Conservation (phyloP, 2,329 filamentous ascomycete species). For the Dactylellina sp. region DNA sequence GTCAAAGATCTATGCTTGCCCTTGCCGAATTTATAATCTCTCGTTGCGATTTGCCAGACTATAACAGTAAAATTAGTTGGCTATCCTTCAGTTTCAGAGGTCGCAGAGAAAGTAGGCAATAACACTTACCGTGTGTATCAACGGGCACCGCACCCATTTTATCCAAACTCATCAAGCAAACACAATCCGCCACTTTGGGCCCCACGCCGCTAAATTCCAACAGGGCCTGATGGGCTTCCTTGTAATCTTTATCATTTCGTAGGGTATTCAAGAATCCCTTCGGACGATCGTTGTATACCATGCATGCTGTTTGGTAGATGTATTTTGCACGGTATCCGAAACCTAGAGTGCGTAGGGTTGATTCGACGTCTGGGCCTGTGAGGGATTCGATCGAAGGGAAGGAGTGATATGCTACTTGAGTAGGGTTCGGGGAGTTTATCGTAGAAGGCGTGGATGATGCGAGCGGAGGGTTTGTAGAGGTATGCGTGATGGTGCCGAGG, state of each 20-base stretch:
- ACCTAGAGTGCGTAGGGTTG: constrained; percentile 81
- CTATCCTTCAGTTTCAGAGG: not conserved
- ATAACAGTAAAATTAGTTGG: constrained; percentile 51
- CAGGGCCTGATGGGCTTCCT: constrained; percentile 81
- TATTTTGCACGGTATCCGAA: constrained; percentile 97
- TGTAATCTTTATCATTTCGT: constrained; percentile 79
- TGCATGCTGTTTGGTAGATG: constrained; percentile 83
- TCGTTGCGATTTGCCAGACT: constrained; percentile 97
- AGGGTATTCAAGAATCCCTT: constrained; percentile 80
- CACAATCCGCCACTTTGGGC: constrained; percentile 96
- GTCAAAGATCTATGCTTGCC: constrained; percentile 86
- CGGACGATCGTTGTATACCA: constrained; percentile 76
- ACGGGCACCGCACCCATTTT: constrained; percentile 97
- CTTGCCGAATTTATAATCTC: constrained; percentile 92
- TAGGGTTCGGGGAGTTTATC: constrained; percentile 61
- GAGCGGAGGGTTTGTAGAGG: constrained; percentile 18
- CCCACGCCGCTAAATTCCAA: constrained; percentile 87
- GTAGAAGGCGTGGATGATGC: constrained; percentile 23
- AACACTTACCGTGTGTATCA: constrained; percentile 80
- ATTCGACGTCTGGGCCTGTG: constrained; percentile 79
- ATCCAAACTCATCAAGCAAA: constrained; percentile 93
- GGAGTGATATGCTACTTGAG: constrained; percentile 81
- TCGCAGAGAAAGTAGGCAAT: not conserved
- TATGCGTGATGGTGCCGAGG: constrained; percentile 55
- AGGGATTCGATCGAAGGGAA: constrained; percentile 83